Evolutionary conservation across 169 alveolate genomes (phyloP), one percentile per base, ranked within the genome.

Genomic region (Toxoplasma gondii): DNA sequence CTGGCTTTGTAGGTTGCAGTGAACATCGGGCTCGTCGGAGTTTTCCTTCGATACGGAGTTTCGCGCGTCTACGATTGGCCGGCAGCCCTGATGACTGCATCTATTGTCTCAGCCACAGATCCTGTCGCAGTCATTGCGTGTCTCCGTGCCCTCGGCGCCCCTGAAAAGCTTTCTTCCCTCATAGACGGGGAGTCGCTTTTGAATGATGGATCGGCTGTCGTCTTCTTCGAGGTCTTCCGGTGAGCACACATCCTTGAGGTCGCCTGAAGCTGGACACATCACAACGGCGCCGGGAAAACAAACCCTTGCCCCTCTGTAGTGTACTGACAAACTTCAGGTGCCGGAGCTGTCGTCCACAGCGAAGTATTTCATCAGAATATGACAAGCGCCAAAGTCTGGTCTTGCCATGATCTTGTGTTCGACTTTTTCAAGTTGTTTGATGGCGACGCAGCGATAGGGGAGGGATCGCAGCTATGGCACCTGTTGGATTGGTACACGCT

Each of bases 111-210:
- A 5, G 96, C 98, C 29, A 97, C 98, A 0, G 98, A 97, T 83
- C 98, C 98, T 36, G 97, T 97, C 41, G 98, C 98, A 27, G 98
- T 97, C 81, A 92, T 97, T 27, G 92, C 98, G 0, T 96, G 96
- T 39, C 95, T 97, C 43, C 91, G 91, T 34, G 97, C 95, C 36
- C 97, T 97, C 58, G 96, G 93, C 36, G 97, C 98, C 16, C 98
- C 98, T 4, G 95, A 95, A 7, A 96, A 96, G 94, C 94, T 97
- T 41, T 69, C 97, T 53, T 93, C 98, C 0, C 95, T 97, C 90
- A 96, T 97, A 87, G 97, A 96, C 84, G 97, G 97, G 1, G 98
- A 97, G 95, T 94, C 98, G 9, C 95, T 97, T 81, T 96, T 97
- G 86, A 97, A 97, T 91, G 98, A 97, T 78, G 98, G 98, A n/a